Conservation (phyloP, 164 flowering plant genomes). For the Pachysandra terminalis region DNA sequence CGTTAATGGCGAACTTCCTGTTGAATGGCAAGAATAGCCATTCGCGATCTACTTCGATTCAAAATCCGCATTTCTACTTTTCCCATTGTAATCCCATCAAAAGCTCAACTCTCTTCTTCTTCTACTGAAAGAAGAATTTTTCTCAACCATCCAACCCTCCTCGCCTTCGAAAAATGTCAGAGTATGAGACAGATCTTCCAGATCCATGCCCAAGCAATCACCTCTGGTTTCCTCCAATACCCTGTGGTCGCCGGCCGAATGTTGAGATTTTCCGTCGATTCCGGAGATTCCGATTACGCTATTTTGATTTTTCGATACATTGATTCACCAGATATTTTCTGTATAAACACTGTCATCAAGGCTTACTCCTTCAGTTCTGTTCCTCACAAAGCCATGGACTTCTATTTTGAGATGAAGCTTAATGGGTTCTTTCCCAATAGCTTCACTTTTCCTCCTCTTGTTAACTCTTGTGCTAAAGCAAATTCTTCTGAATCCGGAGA, state of each 20-base stretch:
- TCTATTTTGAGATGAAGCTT: conserved; percentile 46
- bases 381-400: conserved; percentile 31
- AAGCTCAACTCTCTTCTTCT: conserved; percentile 1
- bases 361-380: conserved; percentile 34
- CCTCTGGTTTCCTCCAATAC: conserved; percentile 38
- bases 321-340: conserved; percentile 35
- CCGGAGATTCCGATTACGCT: conserved; percentile 34
- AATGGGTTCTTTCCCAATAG: conserved; percentile 48
- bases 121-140: conserved; percentile 6
- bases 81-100: conserved; percentile 2
- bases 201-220: conserved; percentile 55
- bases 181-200: conserved; percentile 37
- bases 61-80: conserved; percentile 15
- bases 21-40: conserved; percentile 56
- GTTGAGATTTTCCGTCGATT: conserved; percentile 32
- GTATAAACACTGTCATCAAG: conserved; percentile 52
- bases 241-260: conserved; percentile 43
- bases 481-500: conserved; percentile 27
- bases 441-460: conserved; percentile 48
- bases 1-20: conserved; percentile 28
- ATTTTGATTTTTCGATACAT: conserved; percentile 37
- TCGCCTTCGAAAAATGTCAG: conserved; percentile 28
- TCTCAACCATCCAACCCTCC: conserved; percentile 9
- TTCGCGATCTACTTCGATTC: conserved; percentile 25
- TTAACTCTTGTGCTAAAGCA: conserved; percentile 38